Base-by-base conservation (phyloP, 2,329 filamentous ascomycete species). In the Aspergillus piperis region DNA sequence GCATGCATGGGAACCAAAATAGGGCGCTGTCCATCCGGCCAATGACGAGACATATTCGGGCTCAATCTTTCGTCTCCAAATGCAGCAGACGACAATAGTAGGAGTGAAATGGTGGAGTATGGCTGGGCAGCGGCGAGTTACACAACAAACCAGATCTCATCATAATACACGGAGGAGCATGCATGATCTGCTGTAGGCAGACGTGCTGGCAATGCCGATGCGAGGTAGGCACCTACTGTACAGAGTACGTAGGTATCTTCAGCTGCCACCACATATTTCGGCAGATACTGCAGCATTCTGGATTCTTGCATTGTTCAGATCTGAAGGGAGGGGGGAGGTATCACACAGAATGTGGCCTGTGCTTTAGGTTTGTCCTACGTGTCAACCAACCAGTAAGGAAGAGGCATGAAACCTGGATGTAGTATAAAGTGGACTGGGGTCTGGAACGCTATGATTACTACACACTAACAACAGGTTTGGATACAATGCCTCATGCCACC, bases 261-360 rank as follows among this genome's bases (percentile, higher is more conserved):
- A 30, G 30, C 23, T 56, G 38, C 58, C 47, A 51, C 25, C 58
- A 51, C 15, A 21, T 30, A 49, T 52, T n/a, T 51, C 55, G 48
- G 48, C 47, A 41, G 38, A 49, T 55, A 36, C 57, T 59, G 57
- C 57, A 59, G 57, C 57, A 59, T 50, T 59, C 57, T 54, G 50
- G 27, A 36, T 48, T 48, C 38, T 56, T 54, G 52, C 53, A 47
- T 55, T 47, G 30, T 36, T 61, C 56, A 48, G 56, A 61, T 61
- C 56, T 59, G 21, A 49, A 25, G 41, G 36, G 50, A 36, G 32
- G 32, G 50, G n/a, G 50, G 27, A 42, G 50, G 48, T 57, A 44
- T 58, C 59, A 51, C 59, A 58, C 55, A 51, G 52, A 59, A 59
- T 61, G 59, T 61, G 59, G 59, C 48, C 59, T 52, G 59, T 55